A percentile compares a stretch with the other conserved stretches of the same genome.
phyloP scores from a whole-genome alignment of 2,329 filamentous ascomycete genomes.

The Phyllosticta paracitricarpa region DNA sequence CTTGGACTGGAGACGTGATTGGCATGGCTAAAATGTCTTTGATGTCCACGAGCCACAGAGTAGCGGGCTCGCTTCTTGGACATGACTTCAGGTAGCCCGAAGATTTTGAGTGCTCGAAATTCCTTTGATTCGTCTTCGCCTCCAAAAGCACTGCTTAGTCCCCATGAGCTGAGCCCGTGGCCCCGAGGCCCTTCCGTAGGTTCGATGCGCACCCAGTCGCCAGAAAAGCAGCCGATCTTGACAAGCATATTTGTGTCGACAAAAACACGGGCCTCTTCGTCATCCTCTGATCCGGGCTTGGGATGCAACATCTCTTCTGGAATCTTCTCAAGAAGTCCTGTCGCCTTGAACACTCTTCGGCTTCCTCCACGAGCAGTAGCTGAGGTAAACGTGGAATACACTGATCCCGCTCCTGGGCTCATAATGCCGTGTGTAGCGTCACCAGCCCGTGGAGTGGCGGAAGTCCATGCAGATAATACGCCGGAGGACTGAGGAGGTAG shows the following conservation, averaged over 20 bases:
- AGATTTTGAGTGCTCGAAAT: constrained; percentile 82
- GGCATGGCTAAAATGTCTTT: constrained; percentile 40
- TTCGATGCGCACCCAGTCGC: constrained; percentile 89
- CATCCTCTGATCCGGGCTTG: constrained; percentile 72
- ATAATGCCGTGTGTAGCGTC: constrained; percentile 63
- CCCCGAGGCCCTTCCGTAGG: constrained; percentile 61
- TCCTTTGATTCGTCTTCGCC: constrained; percentile 48
- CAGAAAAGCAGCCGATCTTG: constrained; percentile 91
- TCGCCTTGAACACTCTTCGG: constrained; percentile 71
- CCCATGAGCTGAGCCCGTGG: constrained; percentile 57
- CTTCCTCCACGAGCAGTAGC: constrained; percentile 67
- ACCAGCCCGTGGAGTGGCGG: constrained; percentile 69
- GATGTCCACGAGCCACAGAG: constrained; percentile 36
- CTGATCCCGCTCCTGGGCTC: constrained; percentile 62
- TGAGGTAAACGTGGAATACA: constrained; percentile 80
- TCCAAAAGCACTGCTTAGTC: constrained; percentile 53
- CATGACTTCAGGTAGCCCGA: constrained; percentile 69
- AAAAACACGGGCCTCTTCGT: constrained; percentile 76
- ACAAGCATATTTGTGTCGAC: constrained; percentile 79
- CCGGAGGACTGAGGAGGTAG: constrained; percentile 70
- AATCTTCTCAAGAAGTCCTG: constrained; percentile 63
- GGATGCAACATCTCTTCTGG: constrained; percentile 75
- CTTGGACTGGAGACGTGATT: constrained; percentile 12
- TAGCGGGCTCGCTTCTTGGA: constrained; percentile 45
- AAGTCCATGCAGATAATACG: constrained; percentile 66